phyloP scores from a whole-genome alignment of 2,329 filamentous ascomycete genomes.

The Cladosporium velox region DNA sequence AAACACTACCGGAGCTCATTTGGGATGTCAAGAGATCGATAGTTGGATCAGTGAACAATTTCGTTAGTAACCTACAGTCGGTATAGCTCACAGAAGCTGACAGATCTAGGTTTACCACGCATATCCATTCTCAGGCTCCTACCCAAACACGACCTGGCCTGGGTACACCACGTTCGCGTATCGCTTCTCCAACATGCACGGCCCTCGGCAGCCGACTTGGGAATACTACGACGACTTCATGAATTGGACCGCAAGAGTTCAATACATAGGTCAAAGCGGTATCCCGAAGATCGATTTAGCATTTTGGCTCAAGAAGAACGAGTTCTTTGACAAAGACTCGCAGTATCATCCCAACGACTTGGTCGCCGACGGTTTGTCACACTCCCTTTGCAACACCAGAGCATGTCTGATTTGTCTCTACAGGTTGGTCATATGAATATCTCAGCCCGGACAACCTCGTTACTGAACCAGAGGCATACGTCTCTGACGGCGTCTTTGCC shows the following conservation, averaged over 20 bases:
- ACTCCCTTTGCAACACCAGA: not conserved
- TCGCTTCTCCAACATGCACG: conserved; percentile 45
- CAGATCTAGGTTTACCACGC: conserved; percentile 42
- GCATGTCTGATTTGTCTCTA: not conserved
- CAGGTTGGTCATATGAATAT: conserved; percentile 45
- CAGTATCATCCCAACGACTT: conserved; percentile 33
- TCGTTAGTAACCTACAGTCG: conserved; percentile 33
- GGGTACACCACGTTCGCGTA: conserved; percentile 50
- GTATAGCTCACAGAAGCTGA: not conserved
- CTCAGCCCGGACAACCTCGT: conserved; percentile 49
- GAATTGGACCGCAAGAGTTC: conserved; percentile 42
- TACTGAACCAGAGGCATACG: conserved; percentile 40
- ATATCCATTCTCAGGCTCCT: conserved; percentile 44
- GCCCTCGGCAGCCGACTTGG: conserved; percentile 46
- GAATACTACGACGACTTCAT: conserved; percentile 42
- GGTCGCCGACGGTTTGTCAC: conserved; percentile 26
- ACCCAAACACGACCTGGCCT: conserved; percentile 53
- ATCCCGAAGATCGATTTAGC: conserved; percentile 46
- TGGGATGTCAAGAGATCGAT: conserved; percentile 44
- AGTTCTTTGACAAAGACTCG: conserved; percentile 21
- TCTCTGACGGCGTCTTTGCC: conserved; percentile 42
- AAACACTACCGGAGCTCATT: conserved; percentile 37
- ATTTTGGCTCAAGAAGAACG: conserved; percentile 39
- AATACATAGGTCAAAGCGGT: conserved; percentile 44
- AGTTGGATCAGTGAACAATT: conserved; percentile 46